phyloP scores from a whole-genome alignment of 1,139 yeast genomes.

The Nadsonia starkeyi-henricii region DNA sequence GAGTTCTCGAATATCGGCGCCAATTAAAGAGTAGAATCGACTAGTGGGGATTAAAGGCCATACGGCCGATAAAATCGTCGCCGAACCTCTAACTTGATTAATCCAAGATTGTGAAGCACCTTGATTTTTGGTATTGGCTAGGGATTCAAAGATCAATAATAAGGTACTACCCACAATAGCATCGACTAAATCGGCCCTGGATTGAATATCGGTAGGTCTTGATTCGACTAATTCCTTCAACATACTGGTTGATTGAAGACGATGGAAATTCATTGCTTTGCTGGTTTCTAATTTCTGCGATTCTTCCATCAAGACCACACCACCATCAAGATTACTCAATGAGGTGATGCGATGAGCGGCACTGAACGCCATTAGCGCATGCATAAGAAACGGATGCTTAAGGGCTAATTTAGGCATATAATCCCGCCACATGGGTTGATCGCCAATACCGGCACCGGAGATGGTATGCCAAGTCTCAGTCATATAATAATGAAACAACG shows the following conservation, averaged over 20 bases:
- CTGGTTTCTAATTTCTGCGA: not conserved
- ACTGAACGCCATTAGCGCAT: constrained; percentile 73
- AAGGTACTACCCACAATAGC: not conserved
- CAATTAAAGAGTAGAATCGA: constrained; percentile 24
- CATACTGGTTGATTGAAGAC: not conserved
- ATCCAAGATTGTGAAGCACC: constrained; percentile 83
- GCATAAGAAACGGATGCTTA: constrained; percentile 83
- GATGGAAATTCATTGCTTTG: not conserved
- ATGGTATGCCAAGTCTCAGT: constrained; percentile 76
- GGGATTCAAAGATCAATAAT: not conserved
- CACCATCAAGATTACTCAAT: not conserved
- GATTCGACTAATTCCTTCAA: not conserved
- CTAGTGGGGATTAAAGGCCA: constrained; percentile 78
- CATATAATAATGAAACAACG: constrained; percentile 78
- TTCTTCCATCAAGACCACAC: no score
- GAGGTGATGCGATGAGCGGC: constrained; percentile 58
- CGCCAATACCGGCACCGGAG: constrained; percentile 82
- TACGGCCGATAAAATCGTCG: constrained; percentile 84
- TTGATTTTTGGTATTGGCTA: not conserved
- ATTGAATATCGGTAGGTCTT: not conserved
- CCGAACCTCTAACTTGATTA: constrained; percentile 93
- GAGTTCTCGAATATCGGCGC: constrained; percentile 65
- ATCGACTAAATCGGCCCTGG: not conserved
- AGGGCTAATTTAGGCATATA: constrained; percentile 85
- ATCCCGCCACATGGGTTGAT: constrained; percentile 71